Evolutionary conservation across 1,284 basidiomycete genomes (phyloP).

Genomic region (Ceratorhiza oryzae-sativae): DNA sequence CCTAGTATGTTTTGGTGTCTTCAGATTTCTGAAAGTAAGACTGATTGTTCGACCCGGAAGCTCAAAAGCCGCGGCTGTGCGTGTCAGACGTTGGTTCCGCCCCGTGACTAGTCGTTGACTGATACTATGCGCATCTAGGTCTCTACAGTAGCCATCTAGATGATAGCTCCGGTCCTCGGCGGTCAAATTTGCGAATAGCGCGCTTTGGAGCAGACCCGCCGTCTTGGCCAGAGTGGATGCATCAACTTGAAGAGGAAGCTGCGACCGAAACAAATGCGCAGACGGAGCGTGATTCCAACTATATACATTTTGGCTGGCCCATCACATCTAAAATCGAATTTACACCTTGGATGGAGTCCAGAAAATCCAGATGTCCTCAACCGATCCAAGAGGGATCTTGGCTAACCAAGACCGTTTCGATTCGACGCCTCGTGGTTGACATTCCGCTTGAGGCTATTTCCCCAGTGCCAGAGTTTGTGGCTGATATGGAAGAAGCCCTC

Average conservation of each 20-base stretch:
- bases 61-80: too few relatives aligned
- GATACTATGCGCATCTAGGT: neutral
- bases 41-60: too few relatives aligned
- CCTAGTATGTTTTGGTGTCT: too few relatives aligned
- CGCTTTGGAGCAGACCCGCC: too few relatives aligned
- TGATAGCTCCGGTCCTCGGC: neutral
- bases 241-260: neutral
- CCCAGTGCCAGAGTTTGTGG: neutral
- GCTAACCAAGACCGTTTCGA: neutral
- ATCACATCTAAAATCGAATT: neutral
- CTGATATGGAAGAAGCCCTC: neutral
- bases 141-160: neutral
- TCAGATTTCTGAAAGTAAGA: too few relatives aligned
- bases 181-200: neutral
- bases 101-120: too few relatives aligned
- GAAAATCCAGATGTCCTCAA: neutral
- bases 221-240: neutral
- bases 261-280: neutral
- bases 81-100: too few relatives aligned
- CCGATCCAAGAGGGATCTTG: neutral
- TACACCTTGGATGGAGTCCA: neutral
- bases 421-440: neutral
- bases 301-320: slow-evolving; percentile 6
- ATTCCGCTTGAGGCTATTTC: neutral
- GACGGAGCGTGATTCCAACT: neutral